These are phyloP conservation scores for Polytolypa hystricis DNA, from an alignment of 2,329 filamentous ascomycete species.

Conservation along the genomic window DNA sequence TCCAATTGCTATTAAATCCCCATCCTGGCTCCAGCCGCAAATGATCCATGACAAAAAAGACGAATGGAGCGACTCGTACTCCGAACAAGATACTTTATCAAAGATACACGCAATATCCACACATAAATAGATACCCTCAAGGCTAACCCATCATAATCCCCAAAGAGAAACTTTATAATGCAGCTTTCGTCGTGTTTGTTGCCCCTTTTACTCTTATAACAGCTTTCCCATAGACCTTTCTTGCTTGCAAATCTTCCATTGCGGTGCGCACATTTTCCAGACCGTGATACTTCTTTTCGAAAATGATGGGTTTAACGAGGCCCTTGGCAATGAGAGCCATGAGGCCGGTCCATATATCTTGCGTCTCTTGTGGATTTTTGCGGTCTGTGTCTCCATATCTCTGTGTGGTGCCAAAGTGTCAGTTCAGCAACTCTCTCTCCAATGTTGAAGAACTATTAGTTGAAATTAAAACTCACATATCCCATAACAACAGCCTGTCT, in stretches of 20 bases:
- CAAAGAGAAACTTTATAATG: too few species aligned
- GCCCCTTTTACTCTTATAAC: constrained; percentile 36
- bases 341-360: constrained; percentile 42
- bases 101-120: too few species aligned
- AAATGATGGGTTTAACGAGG: constrained; percentile 42
- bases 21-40: too few species aligned
- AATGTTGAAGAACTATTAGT: too few species aligned
- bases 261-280: constrained; percentile 41
- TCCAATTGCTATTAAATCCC: too few species aligned
- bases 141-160: too few species aligned
- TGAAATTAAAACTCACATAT: constrained; percentile 26
- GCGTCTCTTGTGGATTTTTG: constrained; percentile 36
- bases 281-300: constrained; percentile 38
- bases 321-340: constrained; percentile 37
- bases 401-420: constrained; percentile 1
- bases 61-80: too few species aligned
- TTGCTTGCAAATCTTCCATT: constrained; percentile 39
- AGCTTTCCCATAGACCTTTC: constrained; percentile 47
- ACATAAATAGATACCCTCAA: too few species aligned
- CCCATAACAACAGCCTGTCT: constrained; percentile 44
- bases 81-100: too few species aligned
- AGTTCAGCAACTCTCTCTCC: too few species aligned
- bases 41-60: too few species aligned
- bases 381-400: constrained; percentile 48
- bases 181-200: not conserved